phyloP scores from a whole-genome alignment of 805 yeast genomes.

The Kodamaea fukazawae region DNA sequence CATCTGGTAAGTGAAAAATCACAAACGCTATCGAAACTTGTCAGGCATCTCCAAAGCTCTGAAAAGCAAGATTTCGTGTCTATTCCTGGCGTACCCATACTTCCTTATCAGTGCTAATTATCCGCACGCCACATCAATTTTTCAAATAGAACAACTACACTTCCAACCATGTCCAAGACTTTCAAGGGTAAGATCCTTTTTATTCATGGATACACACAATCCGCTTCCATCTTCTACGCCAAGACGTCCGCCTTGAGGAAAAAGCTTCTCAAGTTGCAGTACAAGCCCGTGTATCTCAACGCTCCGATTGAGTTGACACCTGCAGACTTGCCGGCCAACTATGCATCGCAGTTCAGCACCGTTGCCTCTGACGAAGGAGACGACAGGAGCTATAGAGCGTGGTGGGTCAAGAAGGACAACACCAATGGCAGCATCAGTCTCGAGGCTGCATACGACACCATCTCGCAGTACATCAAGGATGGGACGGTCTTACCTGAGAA shows the following conservation, averaged over 20 bases:
- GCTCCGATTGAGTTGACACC: conserved; percentile 69
- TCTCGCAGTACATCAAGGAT: conserved; percentile 49
- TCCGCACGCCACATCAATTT: no score
- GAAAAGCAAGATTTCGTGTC: no score
- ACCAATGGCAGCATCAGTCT: conserved; percentile 45
- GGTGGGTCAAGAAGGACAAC: conserved; percentile 66
- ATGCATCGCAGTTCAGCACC: conserved; percentile 47
- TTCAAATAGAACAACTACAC: no score
- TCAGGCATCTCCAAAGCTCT: no score
- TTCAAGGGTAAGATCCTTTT: conserved; percentile 62
- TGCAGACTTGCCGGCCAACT: conserved; percentile 70
- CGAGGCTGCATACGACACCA: conserved; percentile 49
- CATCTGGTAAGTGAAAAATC: background rate
- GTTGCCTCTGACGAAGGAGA: conserved; percentile 33
- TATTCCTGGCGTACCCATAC: no score
- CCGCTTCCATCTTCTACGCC: conserved; percentile 76
- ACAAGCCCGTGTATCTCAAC: conserved; percentile 72
- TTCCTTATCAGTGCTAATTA: no score
- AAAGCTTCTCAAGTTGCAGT: conserved; percentile 59
- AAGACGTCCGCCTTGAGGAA: conserved; percentile 90
- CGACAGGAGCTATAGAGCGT: conserved; percentile 49
- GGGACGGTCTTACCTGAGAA: conserved; percentile 44
- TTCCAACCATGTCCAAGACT: conserved; percentile 8
- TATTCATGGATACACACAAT: conserved; percentile 88
- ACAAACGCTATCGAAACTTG: no score